Base-by-base conservation (phyloP, 306 rosid species). In the Ceratonia siliqua region DNA sequence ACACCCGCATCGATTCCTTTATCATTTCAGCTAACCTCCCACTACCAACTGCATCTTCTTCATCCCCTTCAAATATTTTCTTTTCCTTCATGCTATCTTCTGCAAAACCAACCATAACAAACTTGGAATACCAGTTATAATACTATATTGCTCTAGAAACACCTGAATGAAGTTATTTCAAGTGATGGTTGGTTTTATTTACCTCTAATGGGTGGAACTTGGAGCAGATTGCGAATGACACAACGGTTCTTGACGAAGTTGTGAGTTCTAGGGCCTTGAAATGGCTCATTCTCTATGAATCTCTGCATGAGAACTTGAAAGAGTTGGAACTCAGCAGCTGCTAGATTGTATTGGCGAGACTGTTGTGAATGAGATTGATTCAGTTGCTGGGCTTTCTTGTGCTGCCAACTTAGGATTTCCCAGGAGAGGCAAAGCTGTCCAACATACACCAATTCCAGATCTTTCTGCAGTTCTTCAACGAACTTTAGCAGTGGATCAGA, bases 401-500 rank as follows among this genome's bases (percentile, higher is more conserved):
- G 90, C 48, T 87, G 98, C 99, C 99, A 95, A 50, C 87, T 89
- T 14, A 95, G 85, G 48, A 95, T 85, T 54, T 95, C 99, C 99
- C 99, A 95, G 2, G 99, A 92, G 54, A 95, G 99, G 52, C 99
- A 95, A 84, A 85, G 48, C 43, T 95, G 99, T 1, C 98, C 99
- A 11, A 95, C 97, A 78, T 95, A 95, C 5, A 92, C 96, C 77
- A 86, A 76, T 80, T 95, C 99, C 73, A 95, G 77, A 56, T 95
- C 96, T 73, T 85, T 78, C 18, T 88, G 80, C 48, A 92, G 69
- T 74, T 90, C 96, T 75, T 81, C 79, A 17, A 85, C 84, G 72
- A 87, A 65, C 65, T 86, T 88, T 30, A 65, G 41, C 58, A 81
- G 59, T 41, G 92, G 89, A n/a, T 89, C 91, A 50, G 73, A 76